Conservation (phyloP, 2,329 filamentous ascomycete species). For the Diaporthe eres region DNA sequence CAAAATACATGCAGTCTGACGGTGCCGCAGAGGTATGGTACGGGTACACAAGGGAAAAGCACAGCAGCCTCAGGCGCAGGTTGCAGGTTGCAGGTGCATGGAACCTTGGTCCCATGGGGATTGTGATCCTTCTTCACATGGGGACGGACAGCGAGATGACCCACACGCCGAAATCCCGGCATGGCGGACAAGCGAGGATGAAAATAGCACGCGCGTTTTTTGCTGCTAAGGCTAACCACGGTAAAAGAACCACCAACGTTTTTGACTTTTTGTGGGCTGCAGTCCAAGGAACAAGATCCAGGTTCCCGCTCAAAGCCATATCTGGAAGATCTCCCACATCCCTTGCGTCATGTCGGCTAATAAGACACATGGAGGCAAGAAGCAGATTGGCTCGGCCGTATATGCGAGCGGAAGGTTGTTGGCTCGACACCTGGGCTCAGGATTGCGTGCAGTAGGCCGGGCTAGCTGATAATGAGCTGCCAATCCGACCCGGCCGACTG, state of each 20-base stretch:
- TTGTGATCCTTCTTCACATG: constrained; percentile 22
- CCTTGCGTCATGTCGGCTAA: constrained; percentile 32
- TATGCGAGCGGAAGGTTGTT: not conserved
- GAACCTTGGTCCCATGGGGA: constrained; percentile 2
- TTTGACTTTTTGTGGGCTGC: not conserved
- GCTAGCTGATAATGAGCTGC: not conserved
- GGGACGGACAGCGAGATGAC: not conserved
- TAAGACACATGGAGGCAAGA: constrained; percentile 5
- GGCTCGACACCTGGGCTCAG: not conserved
- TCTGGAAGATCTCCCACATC: not conserved
- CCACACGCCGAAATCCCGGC: constrained; percentile 23
- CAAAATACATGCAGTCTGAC: not conserved
- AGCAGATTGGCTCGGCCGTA: constrained; percentile 29
- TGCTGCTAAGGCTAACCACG: not conserved
- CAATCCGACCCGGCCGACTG: not conserved
- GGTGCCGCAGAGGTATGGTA: no score
- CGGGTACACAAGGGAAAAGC: not conserved
- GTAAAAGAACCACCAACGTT: not conserved
- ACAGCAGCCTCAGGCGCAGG: not conserved
- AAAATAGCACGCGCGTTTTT: constrained; percentile 38
- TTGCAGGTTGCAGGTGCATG: constrained; percentile 5
- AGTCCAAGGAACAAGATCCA: constrained; percentile 15
- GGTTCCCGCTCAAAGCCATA: not conserved
- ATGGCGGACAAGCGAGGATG: constrained; percentile 32
- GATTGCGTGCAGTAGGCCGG: constrained; percentile 9